Base-by-base conservation (phyloP, 805 yeast species). In the Lipomyces spencermartinsiae region DNA sequence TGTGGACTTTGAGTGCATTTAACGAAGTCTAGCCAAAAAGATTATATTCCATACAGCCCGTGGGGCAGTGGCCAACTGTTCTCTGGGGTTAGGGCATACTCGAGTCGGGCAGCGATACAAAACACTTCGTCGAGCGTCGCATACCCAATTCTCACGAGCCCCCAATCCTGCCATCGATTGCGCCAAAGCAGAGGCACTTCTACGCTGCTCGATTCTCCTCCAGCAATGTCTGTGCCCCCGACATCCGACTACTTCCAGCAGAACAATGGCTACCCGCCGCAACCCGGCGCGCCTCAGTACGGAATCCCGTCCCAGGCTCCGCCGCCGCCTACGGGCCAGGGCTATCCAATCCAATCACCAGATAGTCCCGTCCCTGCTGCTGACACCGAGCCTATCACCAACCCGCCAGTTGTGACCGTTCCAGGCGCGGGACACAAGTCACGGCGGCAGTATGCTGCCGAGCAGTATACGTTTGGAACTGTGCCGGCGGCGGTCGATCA, bases 361-460 rank as follows among this genome's bases (percentile, higher is more conserved):
- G 39, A 43, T 6, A n/a, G 37, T 7, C 12, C 33, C 14, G 56
- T 19, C 19, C 56, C 29, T 25, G 56, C 33, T 53, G 25, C 34
- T 12, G 56, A 34, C 56, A 25, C 16, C n/a, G 56, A 53, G 34
- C 56, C 33, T n/a, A 14, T 53, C 34, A 9, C 49, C 49, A 10
- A 34, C 33, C 12, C 34, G 34, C 56, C 56, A 8, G 56, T 63
- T 19, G 59, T 16, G 25, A 25, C 59, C 39, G 57, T 59, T 12
- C 37, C 63, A 12, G 25, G 63, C 2, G 56, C 62, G 14, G 59
- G 29, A 2, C 69, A 62, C 51, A 56, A 35, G 53, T 59, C 69
- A 6, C 81, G 84, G 71, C 82, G 87, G 70, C 82, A 79, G 59
- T 85, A 85, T 72, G 86, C 87, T 57, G 78, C 80, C 71, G 83